Base-by-base conservation (phyloP, 1,284 basidiomycete genomes). In the Naganishia liquefaciens region DNA sequence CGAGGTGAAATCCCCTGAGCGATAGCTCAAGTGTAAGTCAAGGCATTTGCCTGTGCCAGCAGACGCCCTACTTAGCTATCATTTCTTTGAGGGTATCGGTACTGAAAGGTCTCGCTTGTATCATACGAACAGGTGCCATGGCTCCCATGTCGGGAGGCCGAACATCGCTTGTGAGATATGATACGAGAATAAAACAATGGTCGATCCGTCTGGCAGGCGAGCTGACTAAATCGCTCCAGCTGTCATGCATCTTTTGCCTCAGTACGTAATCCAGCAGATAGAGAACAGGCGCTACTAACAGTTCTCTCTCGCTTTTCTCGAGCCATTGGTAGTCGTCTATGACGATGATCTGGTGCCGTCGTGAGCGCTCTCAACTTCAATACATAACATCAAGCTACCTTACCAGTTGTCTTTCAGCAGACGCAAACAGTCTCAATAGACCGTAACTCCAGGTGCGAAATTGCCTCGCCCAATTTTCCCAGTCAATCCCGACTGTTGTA, bases 271-370 rank as follows among this genome's bases (percentile, higher is more conserved):
- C n/a, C n/a, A n/a, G n/a, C n/a, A n/a, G n/a, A n/a, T n/a, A 11
- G 74, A 68, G 4, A 70, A 71, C 5, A 77, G 37, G 11, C 19
- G 60, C 64, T 28, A 53, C 69, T 66, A 66, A 64, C 49, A 75
- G 61, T 1, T 69, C 66, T 1, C 71, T 55, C 53, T 77, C 75
- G 25, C 73, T 73, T 2, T 53, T 50, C 1, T 70, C 64, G 30
- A 77, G 64, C 75, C 76, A 78, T 58, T 79, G 76, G 1, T 71
- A 66, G 52, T 79, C 76, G 62, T 77, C 76, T n/a, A 77, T 53
- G n/a, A 75, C 28, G 9, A 77, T 65, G 2, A 79, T 63, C 63
- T 64, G n/a, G n/a, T n/a, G n/a, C n/a, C n/a, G n/a, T n/a, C n/a
- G n/a, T n/a, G n/a, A n/a, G n/a, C n/a, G n/a, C n/a, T n/a, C n/a